A percentile compares a stretch with the other conserved stretches of the same genome.
phyloP scores from a whole-genome alignment of 2,329 filamentous ascomycete genomes.

The Ceratocystis diversiconidia region DNA sequence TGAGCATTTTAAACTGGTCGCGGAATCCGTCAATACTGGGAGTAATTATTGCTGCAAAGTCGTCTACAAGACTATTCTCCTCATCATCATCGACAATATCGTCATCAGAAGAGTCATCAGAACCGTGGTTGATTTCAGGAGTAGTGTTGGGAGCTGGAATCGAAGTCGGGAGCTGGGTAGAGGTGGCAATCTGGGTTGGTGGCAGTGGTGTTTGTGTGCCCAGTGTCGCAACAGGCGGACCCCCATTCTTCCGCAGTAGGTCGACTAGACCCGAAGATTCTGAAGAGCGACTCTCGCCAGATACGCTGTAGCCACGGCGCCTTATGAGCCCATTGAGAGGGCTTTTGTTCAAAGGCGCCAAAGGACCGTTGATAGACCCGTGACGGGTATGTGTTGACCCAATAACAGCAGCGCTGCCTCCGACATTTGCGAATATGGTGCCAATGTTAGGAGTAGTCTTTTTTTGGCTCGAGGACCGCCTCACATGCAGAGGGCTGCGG shows the following conservation, averaged over 20 bases:
- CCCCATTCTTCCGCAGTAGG: constrained; percentile 40
- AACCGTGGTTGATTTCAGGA: background rate
- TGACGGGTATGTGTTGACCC: constrained; percentile 36
- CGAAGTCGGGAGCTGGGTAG: background rate
- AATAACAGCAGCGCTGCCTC: constrained; percentile 39
- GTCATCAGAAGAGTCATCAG: constrained; percentile 43
- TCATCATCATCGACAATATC: constrained; percentile 48
- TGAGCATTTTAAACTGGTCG: constrained; percentile 56
- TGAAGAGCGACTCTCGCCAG: constrained; percentile 33
- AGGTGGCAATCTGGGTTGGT: background rate
- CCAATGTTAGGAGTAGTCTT: constrained; percentile 43
- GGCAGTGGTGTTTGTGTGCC: constrained; percentile 19
- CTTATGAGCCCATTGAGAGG: constrained; percentile 27
- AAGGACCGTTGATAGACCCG: constrained; percentile 42
- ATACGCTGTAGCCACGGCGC: constrained; percentile 41
- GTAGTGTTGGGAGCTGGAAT: background rate
- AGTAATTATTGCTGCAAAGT: constrained; percentile 46
- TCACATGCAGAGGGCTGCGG: constrained; percentile 34
- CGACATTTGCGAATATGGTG: constrained; percentile 43
- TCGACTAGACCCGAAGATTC: constrained; percentile 31
- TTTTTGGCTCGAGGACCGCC: constrained; percentile 37
- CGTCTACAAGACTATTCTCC: constrained; percentile 43
- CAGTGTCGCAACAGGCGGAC: constrained; percentile 38
- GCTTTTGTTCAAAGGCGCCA: constrained; percentile 40
- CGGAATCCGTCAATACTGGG: constrained; percentile 66